Conservation (phyloP, 805 yeast genomes). For the Candida nanaspora region DNA sequence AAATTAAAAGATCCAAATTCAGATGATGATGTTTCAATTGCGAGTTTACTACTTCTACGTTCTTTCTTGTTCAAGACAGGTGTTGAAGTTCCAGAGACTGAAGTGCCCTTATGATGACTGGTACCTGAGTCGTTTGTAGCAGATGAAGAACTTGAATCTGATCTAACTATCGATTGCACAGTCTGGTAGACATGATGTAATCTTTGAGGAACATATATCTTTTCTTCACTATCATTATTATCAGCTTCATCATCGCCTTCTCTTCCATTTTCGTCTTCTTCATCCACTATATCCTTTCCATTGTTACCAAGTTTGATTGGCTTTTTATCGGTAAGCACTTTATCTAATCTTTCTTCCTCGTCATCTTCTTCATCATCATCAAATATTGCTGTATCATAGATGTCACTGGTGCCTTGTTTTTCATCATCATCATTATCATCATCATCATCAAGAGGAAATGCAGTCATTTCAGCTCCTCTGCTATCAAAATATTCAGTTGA, state of each 20-base stretch:
- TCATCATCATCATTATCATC: constrained; percentile 24
- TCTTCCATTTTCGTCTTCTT: constrained; percentile 3
- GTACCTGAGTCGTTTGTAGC: constrained; percentile 4
- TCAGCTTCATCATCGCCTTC: constrained; percentile 6
- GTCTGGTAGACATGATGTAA: background rate
- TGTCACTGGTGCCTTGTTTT: too few species aligned
- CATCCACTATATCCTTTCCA: constrained; percentile 5
- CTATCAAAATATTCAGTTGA: constrained; percentile 86
- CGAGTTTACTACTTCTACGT: constrained; percentile 60
- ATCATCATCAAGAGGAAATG: constrained; percentile 44
- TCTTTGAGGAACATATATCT: background rate
- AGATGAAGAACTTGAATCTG: constrained; percentile 19
- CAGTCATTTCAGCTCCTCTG: constrained; percentile 75
- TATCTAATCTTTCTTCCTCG: background rate
- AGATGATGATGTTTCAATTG: constrained; percentile 41
- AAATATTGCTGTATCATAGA: constrained; percentile 16
- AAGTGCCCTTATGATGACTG: constrained; percentile 6
- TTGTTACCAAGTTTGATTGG: too few species aligned
- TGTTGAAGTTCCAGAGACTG: constrained; percentile 25
- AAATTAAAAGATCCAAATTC: constrained; percentile 93
- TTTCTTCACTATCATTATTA: constrained; percentile 3
- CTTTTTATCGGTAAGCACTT: background rate
- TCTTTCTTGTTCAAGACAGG: constrained; percentile 39
- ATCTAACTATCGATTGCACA: constrained; percentile 4
- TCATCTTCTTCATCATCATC: constrained; percentile 3